Evolutionary conservation across 805 yeast species (phyloP), one percentile per base, ranked within the genome.

Genomic region (Suhomyces sp.): DNA sequence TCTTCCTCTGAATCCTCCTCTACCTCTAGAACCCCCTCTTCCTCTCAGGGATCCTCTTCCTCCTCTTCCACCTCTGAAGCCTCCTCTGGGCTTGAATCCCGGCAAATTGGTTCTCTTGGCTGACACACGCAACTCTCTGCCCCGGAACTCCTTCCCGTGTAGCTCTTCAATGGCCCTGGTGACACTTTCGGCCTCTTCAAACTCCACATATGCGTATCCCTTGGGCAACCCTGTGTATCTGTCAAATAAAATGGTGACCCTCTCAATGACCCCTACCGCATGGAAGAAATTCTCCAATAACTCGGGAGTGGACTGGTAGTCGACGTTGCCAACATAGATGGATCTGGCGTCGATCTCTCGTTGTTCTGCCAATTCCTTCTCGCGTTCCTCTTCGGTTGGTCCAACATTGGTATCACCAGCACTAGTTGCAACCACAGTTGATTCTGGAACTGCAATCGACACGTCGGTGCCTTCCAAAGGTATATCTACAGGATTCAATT

Each of bases 151-250:
- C 6, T 65, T 40, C 6, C 70, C 76, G 38, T 70, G 60, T 22
- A 72, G 46, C 17, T 50, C 58, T 8, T 48, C 51, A 29, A 80
- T 53, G 1, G 88, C 85, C 19, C 55, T 55, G 5, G 53, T 47
- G 5, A 74, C 79, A 11, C 72, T 57, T 5, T 60, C 70, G 4
- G 43, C 40, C 6, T 53, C 47, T 10, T 68, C 71, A 49, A 78
- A 81, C 45, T 83, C 80, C 20, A 81, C 64, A 45, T 78, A 81
- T 1, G 85, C 87, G 50, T 75, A 77, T 2, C 85, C 86, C 43
- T 70, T 73, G 6, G 77, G 73, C 13, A 53, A 52, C 0, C 77
- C 76, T 1, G 74, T 63, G 44, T 47, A 58, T 28, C 62, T 62
- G 43, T 71, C 72, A 37, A 64, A 62, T 38, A 77, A 59, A 15